phyloP scores from a whole-genome alignment of 345 rosid genomes.

The Isatis tinctoria region DNA sequence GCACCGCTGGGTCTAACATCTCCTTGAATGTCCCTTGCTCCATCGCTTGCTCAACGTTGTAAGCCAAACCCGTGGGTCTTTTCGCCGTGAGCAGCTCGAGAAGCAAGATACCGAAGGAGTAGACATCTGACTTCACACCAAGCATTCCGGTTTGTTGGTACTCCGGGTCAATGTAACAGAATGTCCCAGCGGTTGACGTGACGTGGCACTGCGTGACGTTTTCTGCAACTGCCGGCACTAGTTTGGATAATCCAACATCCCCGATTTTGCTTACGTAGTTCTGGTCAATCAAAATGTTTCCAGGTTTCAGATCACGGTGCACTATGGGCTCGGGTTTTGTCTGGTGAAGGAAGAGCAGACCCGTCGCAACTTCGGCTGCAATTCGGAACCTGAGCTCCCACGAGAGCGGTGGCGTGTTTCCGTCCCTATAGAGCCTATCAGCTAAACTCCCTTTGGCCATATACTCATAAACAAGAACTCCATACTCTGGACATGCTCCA shows the following conservation, averaged over 20 bases:
- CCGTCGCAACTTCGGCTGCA: conserved; percentile 81
- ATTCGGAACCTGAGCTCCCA: conserved; percentile 89
- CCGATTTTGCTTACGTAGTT: conserved; percentile 80
- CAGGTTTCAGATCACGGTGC: conserved; percentile 95
- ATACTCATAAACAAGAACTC: conserved; percentile 80
- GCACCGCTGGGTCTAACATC: conserved; percentile 63
- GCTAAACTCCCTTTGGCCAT: conserved; percentile 93
- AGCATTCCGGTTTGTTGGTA: conserved; percentile 96
- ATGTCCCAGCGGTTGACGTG: conserved; percentile 85
- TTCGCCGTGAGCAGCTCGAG: conserved; percentile 76
- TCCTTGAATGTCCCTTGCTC: conserved; percentile 52
- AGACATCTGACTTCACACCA: conserved; percentile 85
- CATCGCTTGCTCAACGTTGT: conserved; percentile 44
- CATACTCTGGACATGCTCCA: conserved; percentile 95
- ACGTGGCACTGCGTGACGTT: conserved; percentile 64
- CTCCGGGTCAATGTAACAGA: conserved; percentile 94
- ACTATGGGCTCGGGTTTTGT: conserved; percentile 95
- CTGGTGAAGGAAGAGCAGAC: conserved; percentile 88
- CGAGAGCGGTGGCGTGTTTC: conserved; percentile 55
- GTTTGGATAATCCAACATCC: conserved; percentile 84
- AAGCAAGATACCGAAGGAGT: conserved; percentile 80
- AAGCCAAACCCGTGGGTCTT: conserved; percentile 72
- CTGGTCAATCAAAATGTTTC: conserved; percentile 76
- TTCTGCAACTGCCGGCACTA: conserved; percentile 80
- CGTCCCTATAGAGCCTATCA: conserved; percentile 54